Conservation (phyloP, 2,329 filamentous ascomycete species). For the Penicillium aurantiogriseum region DNA sequence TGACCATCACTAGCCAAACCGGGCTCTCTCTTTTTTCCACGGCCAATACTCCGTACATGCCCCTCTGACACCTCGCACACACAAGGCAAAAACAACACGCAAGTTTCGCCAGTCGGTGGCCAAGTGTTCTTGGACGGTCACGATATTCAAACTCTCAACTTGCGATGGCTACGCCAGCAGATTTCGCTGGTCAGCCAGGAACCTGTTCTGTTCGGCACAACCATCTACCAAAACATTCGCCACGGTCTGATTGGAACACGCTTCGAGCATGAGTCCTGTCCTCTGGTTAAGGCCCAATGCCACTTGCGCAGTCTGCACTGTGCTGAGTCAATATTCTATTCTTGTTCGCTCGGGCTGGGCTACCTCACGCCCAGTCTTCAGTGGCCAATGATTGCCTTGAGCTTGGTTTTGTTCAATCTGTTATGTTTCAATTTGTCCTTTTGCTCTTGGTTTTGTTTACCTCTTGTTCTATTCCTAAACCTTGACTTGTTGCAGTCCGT, state of each 20-base stretch:
- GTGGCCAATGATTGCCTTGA: background rate
- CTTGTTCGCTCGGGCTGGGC: background rate
- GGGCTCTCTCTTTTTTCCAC: background rate
- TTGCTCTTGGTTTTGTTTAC: background rate
- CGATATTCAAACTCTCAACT: slow-evolving; percentile 76
- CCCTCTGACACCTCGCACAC: background rate
- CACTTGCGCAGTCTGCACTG: background rate
- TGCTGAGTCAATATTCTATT: background rate
- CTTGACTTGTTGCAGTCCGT: background rate
- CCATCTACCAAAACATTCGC: slow-evolving; percentile 86
- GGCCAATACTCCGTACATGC: background rate
- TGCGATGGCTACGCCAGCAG: slow-evolving; percentile 87
- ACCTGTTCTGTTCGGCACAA: slow-evolving; percentile 83
- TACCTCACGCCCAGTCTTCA: background rate
- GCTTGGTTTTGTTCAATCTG: background rate
- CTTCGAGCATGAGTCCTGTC: slow-evolving; percentile 60
- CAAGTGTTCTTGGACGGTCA: slow-evolving; percentile 76
- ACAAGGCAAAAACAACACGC: background rate
- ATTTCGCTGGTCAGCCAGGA: slow-evolving; percentile 93
- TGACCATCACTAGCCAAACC: background rate
- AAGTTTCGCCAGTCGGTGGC: slow-evolving; percentile 62
- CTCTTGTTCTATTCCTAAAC: background rate
- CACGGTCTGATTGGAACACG: slow-evolving; percentile 84
- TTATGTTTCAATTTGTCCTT: background rate
- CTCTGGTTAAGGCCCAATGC: background rate